These are phyloP conservation scores for Lachancea sp. DNA, from an alignment of 805 yeast genomes.

Conservation along the genomic window DNA sequence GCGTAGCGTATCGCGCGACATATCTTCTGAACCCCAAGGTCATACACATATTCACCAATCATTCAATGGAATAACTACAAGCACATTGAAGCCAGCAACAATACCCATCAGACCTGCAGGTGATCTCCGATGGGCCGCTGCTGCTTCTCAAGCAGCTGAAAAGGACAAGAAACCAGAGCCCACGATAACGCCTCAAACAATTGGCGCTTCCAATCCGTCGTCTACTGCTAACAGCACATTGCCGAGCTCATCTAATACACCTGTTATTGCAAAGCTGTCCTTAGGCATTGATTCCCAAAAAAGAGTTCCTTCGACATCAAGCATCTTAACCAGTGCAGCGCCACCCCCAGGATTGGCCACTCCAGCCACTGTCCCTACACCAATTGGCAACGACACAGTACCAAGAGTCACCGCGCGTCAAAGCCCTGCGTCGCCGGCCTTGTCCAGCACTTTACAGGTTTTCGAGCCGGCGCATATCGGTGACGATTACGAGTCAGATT, in stretches of 20 bases:
- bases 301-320: background rate
- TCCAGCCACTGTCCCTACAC: background rate
- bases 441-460: background rate
- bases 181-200: slow-evolving; percentile 1
- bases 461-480: slow-evolving; percentile 6
- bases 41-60: slow-evolving; percentile 31
- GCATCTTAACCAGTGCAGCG: background rate
- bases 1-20: slow-evolving; percentile 12
- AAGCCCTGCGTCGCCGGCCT: background rate
- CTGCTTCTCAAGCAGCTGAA: slow-evolving; percentile 38
- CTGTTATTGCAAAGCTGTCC: slow-evolving; percentile 15
- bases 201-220: slow-evolving; percentile 7
- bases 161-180: slow-evolving; percentile 17
- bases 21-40: slow-evolving; percentile 13
- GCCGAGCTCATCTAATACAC: slow-evolving; percentile 18
- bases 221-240: slow-evolving; percentile 13
- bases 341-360: background rate
- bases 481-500: slow-evolving; percentile 21
- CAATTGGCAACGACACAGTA: background rate
- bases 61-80: slow-evolving; percentile 28
- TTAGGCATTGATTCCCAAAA: slow-evolving; percentile 7
- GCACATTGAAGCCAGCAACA: slow-evolving; percentile 45
- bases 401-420: background rate
- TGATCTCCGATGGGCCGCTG: slow-evolving; percentile 50
- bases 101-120: slow-evolving; percentile 49